Conservation (phyloP, 257 asterid genomes). For the Ophiorrhiza pumila region DNA sequence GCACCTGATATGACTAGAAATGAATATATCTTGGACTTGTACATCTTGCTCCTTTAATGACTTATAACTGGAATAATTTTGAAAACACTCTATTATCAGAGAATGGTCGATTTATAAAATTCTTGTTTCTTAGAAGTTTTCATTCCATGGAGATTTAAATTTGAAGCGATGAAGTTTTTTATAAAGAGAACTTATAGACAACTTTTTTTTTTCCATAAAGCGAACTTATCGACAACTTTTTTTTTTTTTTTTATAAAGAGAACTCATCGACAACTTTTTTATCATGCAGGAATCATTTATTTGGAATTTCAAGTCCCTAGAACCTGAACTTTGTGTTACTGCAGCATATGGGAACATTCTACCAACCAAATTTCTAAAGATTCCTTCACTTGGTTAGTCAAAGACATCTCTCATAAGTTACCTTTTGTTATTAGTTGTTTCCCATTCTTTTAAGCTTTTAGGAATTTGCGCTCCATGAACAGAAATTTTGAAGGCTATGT, state of each 20-base stretch:
- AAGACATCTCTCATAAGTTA: background rate
- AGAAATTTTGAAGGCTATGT: background rate
- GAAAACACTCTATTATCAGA: background rate
- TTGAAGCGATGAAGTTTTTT: background rate
- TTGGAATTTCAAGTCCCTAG: conserved; percentile 54
- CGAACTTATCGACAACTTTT: background rate
- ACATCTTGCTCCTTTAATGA: background rate
- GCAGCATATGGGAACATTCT: conserved; percentile 97
- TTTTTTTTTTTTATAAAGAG: background rate
- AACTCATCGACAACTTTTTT: conserved; percentile 1
- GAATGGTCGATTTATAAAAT: background rate
- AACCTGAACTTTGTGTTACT: conserved; percentile 91
- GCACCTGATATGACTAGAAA: background rate
- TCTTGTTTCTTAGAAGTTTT: background rate
- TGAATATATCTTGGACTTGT: background rate
- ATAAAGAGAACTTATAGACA: background rate
- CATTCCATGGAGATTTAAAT: background rate
- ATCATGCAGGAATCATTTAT: conserved; percentile 73
- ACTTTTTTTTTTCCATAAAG: background rate
- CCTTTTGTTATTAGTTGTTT: background rate
- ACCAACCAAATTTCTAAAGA: conserved; percentile 75
- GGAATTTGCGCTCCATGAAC: background rate
- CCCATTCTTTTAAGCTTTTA: background rate
- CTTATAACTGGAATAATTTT: background rate
- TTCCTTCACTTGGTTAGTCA: conserved; percentile 83